Conservation (phyloP, 805 yeast genomes). For the Barnettozyma vustinii region DNA sequence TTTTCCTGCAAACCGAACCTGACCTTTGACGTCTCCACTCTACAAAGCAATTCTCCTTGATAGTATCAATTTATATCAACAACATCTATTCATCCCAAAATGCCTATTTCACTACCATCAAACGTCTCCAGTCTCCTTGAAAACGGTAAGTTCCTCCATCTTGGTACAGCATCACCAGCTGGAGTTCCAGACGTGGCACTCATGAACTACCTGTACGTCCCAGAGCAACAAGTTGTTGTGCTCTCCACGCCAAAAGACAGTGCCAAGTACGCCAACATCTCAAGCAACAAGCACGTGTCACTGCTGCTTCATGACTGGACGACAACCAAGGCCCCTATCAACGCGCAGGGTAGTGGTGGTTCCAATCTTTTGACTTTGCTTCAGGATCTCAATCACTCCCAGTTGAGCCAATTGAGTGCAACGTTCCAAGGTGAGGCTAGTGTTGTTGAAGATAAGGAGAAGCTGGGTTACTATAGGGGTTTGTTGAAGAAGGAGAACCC, state of each 20-base stretch:
- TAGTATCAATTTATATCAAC: no score
- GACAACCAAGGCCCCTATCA: slow-evolving; percentile 44
- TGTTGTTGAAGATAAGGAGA: slow-evolving; percentile 43
- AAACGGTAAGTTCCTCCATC: slow-evolving; percentile 67
- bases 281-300: slow-evolving; percentile 70
- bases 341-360: slow-evolving; percentile 24
- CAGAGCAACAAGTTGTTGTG: slow-evolving; percentile 44
- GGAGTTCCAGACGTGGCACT: slow-evolving; percentile 81
- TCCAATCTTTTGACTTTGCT: slow-evolving; percentile 54
- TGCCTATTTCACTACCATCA: slow-evolving; percentile 25
- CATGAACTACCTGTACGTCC: slow-evolving; percentile 81
- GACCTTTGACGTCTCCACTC: no score
- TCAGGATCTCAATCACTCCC: slow-evolving; percentile 73
- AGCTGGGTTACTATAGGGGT: slow-evolving; percentile 55
- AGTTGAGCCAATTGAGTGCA: slow-evolving; percentile 74
- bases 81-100: background rate
- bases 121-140: slow-evolving; percentile 42
- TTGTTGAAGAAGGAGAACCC: slow-evolving; percentile 59
- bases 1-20: no score
- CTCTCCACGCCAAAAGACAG: slow-evolving; percentile 70
- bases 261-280: slow-evolving; percentile 66
- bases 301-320: slow-evolving; percentile 90
- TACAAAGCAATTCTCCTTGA: no score
- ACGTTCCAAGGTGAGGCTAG: slow-evolving; percentile 72
- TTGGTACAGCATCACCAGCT: slow-evolving; percentile 63